Base-by-base conservation (phyloP, 2,329 filamentous ascomycete genomes). In the Fusarium cyanostomum region DNA sequence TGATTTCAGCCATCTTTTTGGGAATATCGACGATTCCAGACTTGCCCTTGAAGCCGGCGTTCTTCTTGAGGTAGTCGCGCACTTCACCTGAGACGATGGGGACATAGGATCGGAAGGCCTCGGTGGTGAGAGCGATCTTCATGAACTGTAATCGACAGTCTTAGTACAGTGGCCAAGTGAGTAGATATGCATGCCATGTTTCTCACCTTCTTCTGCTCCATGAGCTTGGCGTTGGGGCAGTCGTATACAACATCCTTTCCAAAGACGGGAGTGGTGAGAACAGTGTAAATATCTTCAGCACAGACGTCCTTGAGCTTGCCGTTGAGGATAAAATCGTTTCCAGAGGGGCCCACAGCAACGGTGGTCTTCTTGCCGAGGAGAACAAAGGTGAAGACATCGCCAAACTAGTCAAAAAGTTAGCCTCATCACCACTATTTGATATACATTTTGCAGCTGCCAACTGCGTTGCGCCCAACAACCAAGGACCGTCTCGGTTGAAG, bases 151-250 rank as follows among this genome's bases (percentile, higher is more conserved):
- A 13, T n/a, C 8, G 9, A 12, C 3, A 16, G 5, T 44, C 37
- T 74, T 48, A 72, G 65, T 33, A 63, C 46, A 8, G 15, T 27
- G 46, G 15, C 31, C 18, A 13, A 15, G 15, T 9, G 27, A 7
- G 8, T 26, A 3, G 15, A 35, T 21, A 21, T 27, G 12, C 6
- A 2, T 34, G 10, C 6, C 21, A 21, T 21, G 35, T 58, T 51
- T 57, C 78, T 62, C 75, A 93, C 91, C 87, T 94, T 95, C 83
- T 96, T 96, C 82, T 96, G 92, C 80, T 96, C 92, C 92, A 96
- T 96, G 73, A 96, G 85, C 79, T 96, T 96, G 56, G 92, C 84
- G 75, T 96, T 96, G 37, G 92, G 92, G 79, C 92, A 95, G 75
- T 96, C 92, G 74, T 96, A 96, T 51, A 96, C 91, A 24, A 96